Evolutionary conservation across 78 protist species (phyloP).

Genomic region (Pelomyxa schiedti): DNA sequence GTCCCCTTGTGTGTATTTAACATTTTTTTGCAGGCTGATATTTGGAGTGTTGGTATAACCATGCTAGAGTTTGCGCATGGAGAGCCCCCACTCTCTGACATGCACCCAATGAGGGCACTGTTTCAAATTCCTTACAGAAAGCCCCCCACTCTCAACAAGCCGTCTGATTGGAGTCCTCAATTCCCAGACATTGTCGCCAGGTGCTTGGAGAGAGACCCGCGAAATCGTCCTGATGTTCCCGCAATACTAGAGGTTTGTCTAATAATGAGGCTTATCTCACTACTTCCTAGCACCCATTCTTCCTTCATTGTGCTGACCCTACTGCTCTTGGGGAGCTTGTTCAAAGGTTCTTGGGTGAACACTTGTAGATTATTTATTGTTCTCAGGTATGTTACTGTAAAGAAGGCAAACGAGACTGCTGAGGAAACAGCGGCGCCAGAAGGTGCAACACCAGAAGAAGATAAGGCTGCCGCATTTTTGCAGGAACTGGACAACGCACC

Average conservation of each 20-base stretch:
- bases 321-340: no score
- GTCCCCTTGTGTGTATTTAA: no score
- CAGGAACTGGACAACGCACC: neutral
- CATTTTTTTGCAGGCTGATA: conserved; percentile 79
- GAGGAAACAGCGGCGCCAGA: neutral
- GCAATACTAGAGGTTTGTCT: no score
- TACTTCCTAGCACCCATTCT: no score
- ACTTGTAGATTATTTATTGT: no score
- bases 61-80: conserved; percentile 94
- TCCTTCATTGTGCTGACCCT: no score
- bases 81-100: conserved; percentile 84
- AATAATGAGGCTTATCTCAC: no score
- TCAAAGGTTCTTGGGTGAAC: no score
- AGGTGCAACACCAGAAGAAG: neutral
- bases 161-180: neutral
- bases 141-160: conserved; percentile 65
- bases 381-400: neutral
- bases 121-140: conserved; percentile 84
- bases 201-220: neutral
- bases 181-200: neutral
- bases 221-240: neutral
- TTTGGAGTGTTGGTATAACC: conserved; percentile 98
- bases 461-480: neutral
- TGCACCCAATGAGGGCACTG: conserved; percentile 85
- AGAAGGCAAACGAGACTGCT: neutral